phyloP scores from a whole-genome alignment of 148 eudicot genomes.

The Diospyros kaki region DNA sequence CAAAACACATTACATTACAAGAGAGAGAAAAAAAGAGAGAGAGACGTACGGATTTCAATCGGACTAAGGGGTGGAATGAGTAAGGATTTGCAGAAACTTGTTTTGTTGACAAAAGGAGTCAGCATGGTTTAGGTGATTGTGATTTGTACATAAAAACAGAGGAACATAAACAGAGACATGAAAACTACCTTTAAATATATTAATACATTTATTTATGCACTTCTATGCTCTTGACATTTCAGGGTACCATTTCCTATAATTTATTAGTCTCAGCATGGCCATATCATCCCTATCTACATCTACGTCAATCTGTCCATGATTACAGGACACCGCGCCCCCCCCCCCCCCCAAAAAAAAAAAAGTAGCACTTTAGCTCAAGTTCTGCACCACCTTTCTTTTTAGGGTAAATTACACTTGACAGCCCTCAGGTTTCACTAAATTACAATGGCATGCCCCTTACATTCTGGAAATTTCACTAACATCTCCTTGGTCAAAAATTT shows the following conservation, averaged over 20 bases:
- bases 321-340: too few species aligned
- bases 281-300: background rate
- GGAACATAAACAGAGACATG: background rate
- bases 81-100: background rate
- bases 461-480: too few species aligned
- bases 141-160: background rate
- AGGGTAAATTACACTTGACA: too few species aligned
- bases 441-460: too few species aligned
- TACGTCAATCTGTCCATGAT: background rate
- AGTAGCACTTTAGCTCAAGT: too few species aligned
- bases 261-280: slow-evolving; percentile 1
- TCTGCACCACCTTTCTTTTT: too few species aligned
- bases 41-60: background rate
- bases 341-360: too few species aligned
- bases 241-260: background rate
- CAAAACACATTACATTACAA: background rate
- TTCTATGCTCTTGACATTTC: slow-evolving; percentile 9
- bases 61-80: background rate
- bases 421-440: too few species aligned
- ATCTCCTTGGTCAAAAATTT: too few species aligned
- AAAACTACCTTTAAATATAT: background rate
- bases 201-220: background rate
- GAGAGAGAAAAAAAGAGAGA: background rate
- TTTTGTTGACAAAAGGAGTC: background rate
- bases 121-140: background rate